Base-by-base conservation (phyloP, 768 basidiomycete species). In the Mycena crocata region DNA sequence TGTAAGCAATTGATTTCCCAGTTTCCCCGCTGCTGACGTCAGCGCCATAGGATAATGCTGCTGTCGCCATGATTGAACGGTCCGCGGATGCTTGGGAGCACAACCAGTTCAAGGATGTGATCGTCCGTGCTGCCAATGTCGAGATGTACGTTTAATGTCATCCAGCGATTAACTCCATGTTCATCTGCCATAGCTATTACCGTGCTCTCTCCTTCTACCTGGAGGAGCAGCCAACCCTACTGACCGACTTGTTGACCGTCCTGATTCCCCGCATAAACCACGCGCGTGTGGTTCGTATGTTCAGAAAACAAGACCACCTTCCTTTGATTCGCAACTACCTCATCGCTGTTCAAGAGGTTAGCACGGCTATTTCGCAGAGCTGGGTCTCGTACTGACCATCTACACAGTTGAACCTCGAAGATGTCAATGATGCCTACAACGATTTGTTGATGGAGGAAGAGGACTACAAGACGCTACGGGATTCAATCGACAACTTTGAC, bases 51-150 rank as follows among this genome's bases (percentile, higher is more conserved):
- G 98, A 99, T 77, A 99, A 99, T 74, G 97, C 98, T 34, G 94
- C 97, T 39, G 84, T 99, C 71, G 95, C 96, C 5, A 99, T 99
- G 96, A 98, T 99, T 77, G 98, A 99, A 78, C 92, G 96, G 23
- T 94, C 98, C 2, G 88, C 94, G n/a, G 95, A 98, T 79, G 95
- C 96, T 52, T 99, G 96, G 96, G 98, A 99, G 62, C 98, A 99
- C 82, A 96, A 95, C 74, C 97, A 98, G 78, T 99, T 99, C 90
- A 99, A 99, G 86, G 98, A 99, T 72, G 91, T 98, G 62, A 87
- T 98, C 60, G 94, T 98, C 75, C 93, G 96, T 65, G 96, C 93
- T 24, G 97, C 98, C 51, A 99, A 99, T 74, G 89, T 99, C 67
- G 98, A 99, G 82, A 98, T 99, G 93, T 93, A 78, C 65, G 89